These are phyloP conservation scores for Dendrostoma leiphaemia DNA, from an alignment of 2,329 filamentous ascomycete genomes.

Conservation along the genomic window DNA sequence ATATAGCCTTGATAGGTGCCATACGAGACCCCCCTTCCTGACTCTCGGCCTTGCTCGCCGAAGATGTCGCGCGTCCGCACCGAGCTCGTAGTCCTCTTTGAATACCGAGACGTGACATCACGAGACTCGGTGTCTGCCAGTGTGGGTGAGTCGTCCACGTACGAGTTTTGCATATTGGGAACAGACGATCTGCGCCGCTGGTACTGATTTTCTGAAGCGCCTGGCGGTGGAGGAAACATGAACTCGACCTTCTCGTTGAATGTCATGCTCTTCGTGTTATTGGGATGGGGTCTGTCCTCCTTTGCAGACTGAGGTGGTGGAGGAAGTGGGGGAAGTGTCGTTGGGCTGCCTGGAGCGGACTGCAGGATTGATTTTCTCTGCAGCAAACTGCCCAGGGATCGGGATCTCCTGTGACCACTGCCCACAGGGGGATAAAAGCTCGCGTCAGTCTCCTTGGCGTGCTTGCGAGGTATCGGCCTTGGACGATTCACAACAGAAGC, in stretches of 20 bases:
- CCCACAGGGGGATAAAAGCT: constrained; percentile 46
- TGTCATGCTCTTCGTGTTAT: constrained; percentile 57
- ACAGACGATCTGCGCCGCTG: constrained; percentile 40
- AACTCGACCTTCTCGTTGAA: constrained; percentile 56
- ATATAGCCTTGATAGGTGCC: constrained; percentile 27
- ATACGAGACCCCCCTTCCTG: constrained; percentile 9
- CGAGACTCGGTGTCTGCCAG: constrained; percentile 24
- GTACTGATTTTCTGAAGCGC: constrained; percentile 12
- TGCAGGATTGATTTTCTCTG: constrained; percentile 45
- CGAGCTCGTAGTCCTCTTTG: constrained; percentile 36
- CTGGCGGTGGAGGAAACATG: constrained; percentile 41
- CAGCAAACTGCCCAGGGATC: constrained; percentile 46
- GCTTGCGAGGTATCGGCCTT: constrained; percentile 52
- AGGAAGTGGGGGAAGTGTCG: constrained; percentile 51
- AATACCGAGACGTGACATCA: constrained; percentile 28
- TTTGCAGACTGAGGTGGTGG: constrained; percentile 41
- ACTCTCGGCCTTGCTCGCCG: constrained; percentile 21
- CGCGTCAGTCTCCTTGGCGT: constrained; percentile 42
- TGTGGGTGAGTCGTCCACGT: constrained; percentile 24
- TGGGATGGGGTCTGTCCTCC: constrained; percentile 41
- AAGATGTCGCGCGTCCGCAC: constrained; percentile 40
- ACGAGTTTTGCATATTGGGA: constrained; percentile 35
- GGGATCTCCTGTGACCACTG: constrained; percentile 43
- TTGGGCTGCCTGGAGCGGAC: constrained; percentile 44
- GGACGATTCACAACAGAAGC: constrained; percentile 53